Percentiles rank a stretch among this genome's conserved stretches.
These are phyloP conservation scores for Graphilbum fragrans DNA, from an alignment of 2,329 filamentous ascomycete species.

Conservation along the genomic window DNA sequence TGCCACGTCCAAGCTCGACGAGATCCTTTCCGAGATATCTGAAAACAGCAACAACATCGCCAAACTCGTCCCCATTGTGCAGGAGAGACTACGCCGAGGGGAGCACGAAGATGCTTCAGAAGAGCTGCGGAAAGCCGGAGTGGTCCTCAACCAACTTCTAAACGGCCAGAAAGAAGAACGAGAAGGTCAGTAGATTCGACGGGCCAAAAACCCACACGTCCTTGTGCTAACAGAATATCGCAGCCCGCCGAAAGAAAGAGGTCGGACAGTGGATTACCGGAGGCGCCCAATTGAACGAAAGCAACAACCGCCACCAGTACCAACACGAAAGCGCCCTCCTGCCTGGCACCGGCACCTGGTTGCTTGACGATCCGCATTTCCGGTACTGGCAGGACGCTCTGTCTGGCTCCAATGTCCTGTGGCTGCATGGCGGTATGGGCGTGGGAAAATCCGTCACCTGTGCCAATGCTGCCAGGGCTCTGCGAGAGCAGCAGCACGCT, in stretches of 20 bases:
- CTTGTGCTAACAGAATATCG: background rate
- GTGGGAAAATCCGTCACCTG: constrained; percentile 1
- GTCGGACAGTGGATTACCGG: constrained; percentile 1
- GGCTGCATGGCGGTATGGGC: constrained; percentile 1
- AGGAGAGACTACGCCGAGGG: background rate
- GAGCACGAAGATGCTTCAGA: background rate
- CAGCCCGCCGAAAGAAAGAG: background rate
- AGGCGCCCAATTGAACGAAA: background rate
- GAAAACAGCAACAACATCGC: constrained; percentile 1
- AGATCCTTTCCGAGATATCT: background rate
- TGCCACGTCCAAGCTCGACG: background rate
- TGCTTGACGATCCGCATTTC: background rate
- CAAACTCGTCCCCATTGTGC: constrained; percentile 1
- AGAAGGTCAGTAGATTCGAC: background rate
- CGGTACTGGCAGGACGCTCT: background rate
- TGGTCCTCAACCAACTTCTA: background rate
- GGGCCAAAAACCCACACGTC: no score
- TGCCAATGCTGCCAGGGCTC: background rate
- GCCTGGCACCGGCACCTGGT: background rate
- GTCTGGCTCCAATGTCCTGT: constrained; percentile 1
- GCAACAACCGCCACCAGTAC: background rate
- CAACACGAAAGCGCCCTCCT: background rate
- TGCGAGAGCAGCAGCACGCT: background rate
- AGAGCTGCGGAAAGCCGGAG: background rate
- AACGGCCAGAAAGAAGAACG: background rate